Percentiles rank a stretch among this genome's conserved stretches.
Conservation (phyloP, 2,329 filamentous ascomycete genomes). For the Aspergillus sp. region DNA sequence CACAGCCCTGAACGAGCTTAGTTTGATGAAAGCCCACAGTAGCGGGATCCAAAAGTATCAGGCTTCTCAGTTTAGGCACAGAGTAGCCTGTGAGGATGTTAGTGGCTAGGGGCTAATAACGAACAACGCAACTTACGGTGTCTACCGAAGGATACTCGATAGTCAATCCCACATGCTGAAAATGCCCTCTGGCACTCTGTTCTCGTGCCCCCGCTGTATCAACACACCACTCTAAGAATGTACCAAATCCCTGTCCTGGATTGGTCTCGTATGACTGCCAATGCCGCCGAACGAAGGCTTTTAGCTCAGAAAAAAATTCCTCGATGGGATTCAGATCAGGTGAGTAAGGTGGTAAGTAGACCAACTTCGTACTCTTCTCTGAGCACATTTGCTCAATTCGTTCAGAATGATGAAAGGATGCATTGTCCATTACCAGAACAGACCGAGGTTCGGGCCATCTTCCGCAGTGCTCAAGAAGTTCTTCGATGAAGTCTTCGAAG, state of each 20-base stretch:
- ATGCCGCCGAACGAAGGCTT: slow-evolving; percentile 32
- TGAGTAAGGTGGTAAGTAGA: slow-evolving; percentile 35
- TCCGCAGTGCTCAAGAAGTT: slow-evolving; percentile 26
- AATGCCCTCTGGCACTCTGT: slow-evolving; percentile 23
- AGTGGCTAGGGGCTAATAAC: too few species aligned
- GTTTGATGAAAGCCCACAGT: too few species aligned
- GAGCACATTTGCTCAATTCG: slow-evolving; percentile 27
- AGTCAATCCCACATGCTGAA: slow-evolving; percentile 21
- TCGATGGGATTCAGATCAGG: slow-evolving; percentile 37
- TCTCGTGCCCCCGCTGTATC: slow-evolving; percentile 22
- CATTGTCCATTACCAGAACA: slow-evolving; percentile 33
- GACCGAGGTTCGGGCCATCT: slow-evolving; percentile 27
- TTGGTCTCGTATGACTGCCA: slow-evolving; percentile 22
- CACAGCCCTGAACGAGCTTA: too few species aligned
- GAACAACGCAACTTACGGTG: too few species aligned
- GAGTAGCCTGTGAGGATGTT: too few species aligned
- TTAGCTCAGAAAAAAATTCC: slow-evolving; percentile 36
- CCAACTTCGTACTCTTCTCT: slow-evolving; percentile 27
- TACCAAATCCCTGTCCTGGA: slow-evolving; percentile 18
- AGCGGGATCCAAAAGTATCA: too few species aligned
- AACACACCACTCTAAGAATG: slow-evolving; percentile 28
- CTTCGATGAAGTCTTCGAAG: slow-evolving; percentile 31
- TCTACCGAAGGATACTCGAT: too few species aligned
- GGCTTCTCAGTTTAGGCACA: too few species aligned
- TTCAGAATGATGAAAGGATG: slow-evolving; percentile 24